A percentile compares a stretch with the other conserved stretches of the same genome.
These are phyloP conservation scores for Russula foetens DNA, from an alignment of 768 basidiomycete genomes.

Conservation along the genomic window DNA sequence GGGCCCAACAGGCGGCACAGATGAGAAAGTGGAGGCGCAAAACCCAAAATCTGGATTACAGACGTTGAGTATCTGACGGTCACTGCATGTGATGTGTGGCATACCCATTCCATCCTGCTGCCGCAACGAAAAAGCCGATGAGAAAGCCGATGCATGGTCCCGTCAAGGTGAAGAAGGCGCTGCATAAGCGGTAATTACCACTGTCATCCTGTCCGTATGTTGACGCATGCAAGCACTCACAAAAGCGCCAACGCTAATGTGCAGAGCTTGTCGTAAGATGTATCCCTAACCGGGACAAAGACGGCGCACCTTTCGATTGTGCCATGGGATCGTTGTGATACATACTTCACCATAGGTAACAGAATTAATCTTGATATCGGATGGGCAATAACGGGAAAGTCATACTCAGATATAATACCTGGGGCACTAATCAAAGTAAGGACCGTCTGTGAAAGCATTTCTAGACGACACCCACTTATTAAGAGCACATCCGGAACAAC, in stretches of 20 bases:
- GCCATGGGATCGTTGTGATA: slow-evolving; percentile 13
- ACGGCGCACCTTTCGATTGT: slow-evolving; percentile 11
- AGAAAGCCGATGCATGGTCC: slow-evolving; percentile 21
- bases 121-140: slow-evolving; percentile 23
- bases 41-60: slow-evolving; percentile 19
- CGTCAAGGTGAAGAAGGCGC: slow-evolving; percentile 17
- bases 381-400: background rate
- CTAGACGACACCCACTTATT: slow-evolving; percentile 9
- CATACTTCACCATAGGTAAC: background rate
- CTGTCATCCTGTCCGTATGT: background rate
- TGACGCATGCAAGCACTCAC: slow-evolving; percentile 2
- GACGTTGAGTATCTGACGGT: background rate
- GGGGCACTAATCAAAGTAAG: slow-evolving; percentile 1
- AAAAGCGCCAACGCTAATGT: slow-evolving; percentile 4
- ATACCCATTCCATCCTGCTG: slow-evolving; percentile 8
- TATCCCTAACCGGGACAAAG: background rate
- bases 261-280: background rate
- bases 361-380: background rate
- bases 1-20: slow-evolving; percentile 14
- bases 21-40: slow-evolving; percentile 21
- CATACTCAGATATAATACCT: slow-evolving; percentile 17
- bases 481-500: slow-evolving; percentile 15
- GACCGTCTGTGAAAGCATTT: background rate
- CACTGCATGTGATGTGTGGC: background rate
- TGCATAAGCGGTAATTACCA: background rate